Conservation (phyloP, 306 rosid species). For the Albizia julibrissin region DNA sequence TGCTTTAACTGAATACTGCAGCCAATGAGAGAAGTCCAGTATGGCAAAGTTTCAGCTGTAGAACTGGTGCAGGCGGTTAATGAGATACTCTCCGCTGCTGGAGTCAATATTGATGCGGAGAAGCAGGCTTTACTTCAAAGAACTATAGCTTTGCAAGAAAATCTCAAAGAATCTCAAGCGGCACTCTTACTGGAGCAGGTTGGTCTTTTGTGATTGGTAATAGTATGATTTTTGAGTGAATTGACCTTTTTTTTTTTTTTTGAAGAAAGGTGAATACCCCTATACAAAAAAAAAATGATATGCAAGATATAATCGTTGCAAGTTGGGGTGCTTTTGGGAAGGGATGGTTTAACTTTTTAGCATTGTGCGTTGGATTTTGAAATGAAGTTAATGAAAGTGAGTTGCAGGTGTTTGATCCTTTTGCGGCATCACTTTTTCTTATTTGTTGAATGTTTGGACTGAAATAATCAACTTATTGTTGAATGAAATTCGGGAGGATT, state of each 20-base stretch:
- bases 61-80: conserved; percentile 93
- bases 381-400: conserved; percentile 1
- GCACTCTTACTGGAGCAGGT: conserved; percentile 90
- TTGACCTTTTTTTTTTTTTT: neutral
- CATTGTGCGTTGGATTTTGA: neutral
- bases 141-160: conserved; percentile 78
- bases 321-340: neutral
- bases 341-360: neutral
- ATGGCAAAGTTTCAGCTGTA: conserved; percentile 79
- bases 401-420: neutral
- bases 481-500: neutral
- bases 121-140: conserved; percentile 77
- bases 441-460: neutral
- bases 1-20: conserved; percentile 49
- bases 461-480: neutral
- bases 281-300: too few relatives aligned
- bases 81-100: conserved; percentile 93
- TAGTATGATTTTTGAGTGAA: conserved; percentile 13
- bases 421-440: neutral
- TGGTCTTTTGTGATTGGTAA: conserved; percentile 32
- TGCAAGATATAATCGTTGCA: neutral
- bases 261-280: neutral
- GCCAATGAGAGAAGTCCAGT: conserved; percentile 57
- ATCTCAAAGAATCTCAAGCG: conserved; percentile 79
- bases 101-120: conserved; percentile 84